A percentile compares a stretch with the other conserved stretches of the same genome.
These are phyloP conservation scores for Phytophthora colocasiae DNA, from an alignment of 352 stramenopile genomes.

Conservation along the genomic window DNA sequence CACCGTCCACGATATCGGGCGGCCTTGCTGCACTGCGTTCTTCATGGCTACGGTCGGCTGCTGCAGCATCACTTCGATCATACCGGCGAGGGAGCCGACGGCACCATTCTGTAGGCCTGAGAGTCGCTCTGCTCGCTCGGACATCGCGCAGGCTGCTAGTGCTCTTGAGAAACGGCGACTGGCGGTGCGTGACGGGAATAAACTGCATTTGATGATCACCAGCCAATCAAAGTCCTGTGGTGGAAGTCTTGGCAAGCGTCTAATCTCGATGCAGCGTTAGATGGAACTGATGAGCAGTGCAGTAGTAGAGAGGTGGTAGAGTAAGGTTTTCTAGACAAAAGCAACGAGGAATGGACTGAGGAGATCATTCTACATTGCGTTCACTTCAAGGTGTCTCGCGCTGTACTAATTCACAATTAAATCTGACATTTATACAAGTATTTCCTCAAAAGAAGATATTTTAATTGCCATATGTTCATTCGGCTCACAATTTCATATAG, in stretches of 20 bases:
- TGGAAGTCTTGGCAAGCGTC: neutral
- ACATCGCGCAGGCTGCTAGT: constrained; percentile 24
- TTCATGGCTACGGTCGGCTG: constrained; percentile 88
- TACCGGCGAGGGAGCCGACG: constrained; percentile 83
- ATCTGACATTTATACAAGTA: too few species aligned
- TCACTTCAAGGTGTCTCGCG: too few species aligned
- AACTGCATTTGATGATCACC: constrained; percentile 3
- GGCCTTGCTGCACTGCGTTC: constrained; percentile 84
- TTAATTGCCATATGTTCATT: neutral
- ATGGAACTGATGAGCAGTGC: neutral
- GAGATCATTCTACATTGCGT: too few species aligned
- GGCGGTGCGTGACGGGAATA: too few species aligned
- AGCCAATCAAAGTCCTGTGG: too few species aligned
- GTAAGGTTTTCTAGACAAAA: too few species aligned
- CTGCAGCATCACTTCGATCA: constrained; percentile 87
- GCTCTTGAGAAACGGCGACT: too few species aligned
- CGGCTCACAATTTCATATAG: neutral
- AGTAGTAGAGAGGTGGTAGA: too few species aligned
- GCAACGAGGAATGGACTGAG: too few species aligned
- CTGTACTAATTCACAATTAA: too few species aligned
- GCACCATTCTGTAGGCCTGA: constrained; percentile 74
- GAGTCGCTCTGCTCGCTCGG: constrained; percentile 67
- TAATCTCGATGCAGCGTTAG: neutral
- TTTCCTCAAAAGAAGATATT: neutral
- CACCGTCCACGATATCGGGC: constrained; percentile 68